A percentile compares a stretch with the other conserved stretches of the same genome.
phyloP scores from a whole-genome alignment of 768 basidiomycete species.

The Hydnomerulius pinastri region DNA sequence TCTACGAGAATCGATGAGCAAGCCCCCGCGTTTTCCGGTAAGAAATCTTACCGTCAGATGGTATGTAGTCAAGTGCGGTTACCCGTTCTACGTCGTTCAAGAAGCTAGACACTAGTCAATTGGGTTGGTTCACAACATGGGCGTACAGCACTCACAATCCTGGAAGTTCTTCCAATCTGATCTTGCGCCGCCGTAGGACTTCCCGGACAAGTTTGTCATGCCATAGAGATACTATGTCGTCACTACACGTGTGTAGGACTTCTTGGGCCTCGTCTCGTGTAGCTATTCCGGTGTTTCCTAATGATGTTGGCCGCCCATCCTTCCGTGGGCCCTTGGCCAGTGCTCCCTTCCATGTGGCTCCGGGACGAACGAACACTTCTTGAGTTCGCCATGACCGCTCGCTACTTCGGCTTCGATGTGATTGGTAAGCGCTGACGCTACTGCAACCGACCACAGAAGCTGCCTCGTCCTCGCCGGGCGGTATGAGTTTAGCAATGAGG shows the following conservation, averaged over 20 bases:
- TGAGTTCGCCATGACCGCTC: constrained; percentile 34
- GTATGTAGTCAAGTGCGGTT: constrained; percentile 44
- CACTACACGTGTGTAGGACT: constrained; percentile 40
- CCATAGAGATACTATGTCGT: constrained; percentile 51
- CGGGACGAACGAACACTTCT: constrained; percentile 58
- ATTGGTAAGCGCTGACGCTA: constrained; percentile 21
- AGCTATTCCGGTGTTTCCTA: constrained; percentile 28
- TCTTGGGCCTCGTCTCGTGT: constrained; percentile 41
- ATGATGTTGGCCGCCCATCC: constrained; percentile 26
- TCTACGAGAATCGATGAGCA: constrained; percentile 34
- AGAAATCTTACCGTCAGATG: constrained; percentile 43
- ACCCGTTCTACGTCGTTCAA: constrained; percentile 53
- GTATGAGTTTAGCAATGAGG: constrained; percentile 74
- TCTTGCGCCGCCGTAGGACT: constrained; percentile 43
- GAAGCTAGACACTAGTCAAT: constrained; percentile 34
- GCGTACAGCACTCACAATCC: constrained; percentile 42
- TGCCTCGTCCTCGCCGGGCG: constrained; percentile 58
- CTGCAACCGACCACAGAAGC: constrained; percentile 20
- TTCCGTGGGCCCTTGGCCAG: constrained; percentile 39
- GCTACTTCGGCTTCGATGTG: constrained; percentile 14
- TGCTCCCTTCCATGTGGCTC: constrained; percentile 64
- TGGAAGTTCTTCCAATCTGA: constrained; percentile 51
- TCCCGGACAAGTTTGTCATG: constrained; percentile 43
- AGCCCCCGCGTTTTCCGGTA: not conserved
- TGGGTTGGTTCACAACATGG: not conserved